These are phyloP conservation scores for Penicillium canariense DNA, from an alignment of 495 filamentous ascomycete species.

Conservation along the genomic window DNA sequence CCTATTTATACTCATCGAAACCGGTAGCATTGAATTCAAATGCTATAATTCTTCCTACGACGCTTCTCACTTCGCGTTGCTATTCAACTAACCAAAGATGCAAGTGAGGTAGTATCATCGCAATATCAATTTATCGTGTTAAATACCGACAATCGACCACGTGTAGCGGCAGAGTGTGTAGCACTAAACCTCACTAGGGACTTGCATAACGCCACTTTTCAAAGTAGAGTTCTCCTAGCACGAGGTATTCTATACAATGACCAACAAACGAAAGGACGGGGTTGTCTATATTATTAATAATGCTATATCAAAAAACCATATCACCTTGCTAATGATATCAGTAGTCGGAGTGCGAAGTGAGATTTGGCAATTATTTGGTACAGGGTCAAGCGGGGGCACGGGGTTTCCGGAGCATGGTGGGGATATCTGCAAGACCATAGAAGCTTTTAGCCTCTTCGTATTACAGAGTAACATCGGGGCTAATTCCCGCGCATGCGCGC, in stretches of 20 bases:
- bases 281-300: background rate
- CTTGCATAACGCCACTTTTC: background rate
- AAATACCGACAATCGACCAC: constrained; percentile 3
- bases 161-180: constrained; percentile 6
- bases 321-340: background rate
- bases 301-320: background rate
- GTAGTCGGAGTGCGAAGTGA: background rate
- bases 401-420: background rate
- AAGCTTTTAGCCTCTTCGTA: background rate
- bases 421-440: background rate
- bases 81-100: background rate
- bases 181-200: constrained; percentile 1
- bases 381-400: background rate
- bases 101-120: constrained; percentile 9
- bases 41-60: background rate
- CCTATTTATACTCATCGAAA: background rate
- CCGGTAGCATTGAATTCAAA: background rate
- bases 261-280: background rate
- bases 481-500: background rate
- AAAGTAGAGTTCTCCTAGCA: background rate
- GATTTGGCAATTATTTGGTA: background rate
- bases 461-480: background rate
- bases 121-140: constrained; percentile 7
- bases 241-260: background rate
- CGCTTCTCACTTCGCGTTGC: background rate